Evolutionary conservation across 352 stramenopile species (phyloP), one percentile per base, ranked within the genome.

Genomic region (Pythium chondricola): DNA sequence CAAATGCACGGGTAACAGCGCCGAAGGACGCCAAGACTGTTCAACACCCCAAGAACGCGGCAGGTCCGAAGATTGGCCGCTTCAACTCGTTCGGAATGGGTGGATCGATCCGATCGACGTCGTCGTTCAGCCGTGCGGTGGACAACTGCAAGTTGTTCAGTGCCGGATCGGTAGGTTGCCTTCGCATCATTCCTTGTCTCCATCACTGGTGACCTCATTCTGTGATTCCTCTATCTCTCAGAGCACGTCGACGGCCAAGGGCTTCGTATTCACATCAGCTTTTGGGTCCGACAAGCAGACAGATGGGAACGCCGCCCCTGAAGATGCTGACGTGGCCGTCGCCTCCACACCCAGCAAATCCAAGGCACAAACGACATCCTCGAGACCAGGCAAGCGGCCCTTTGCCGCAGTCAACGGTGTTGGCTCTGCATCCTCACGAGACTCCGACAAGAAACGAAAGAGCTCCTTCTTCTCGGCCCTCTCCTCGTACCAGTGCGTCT

Each of bases 201-300:
- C 11, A 18, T 49, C 6, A 51, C 29, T 25, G 10, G 9, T 29
- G 0, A 25, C 56, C 22, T 10, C 22, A 49, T 29, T 25, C 17
- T 48, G 16, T 42, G 37, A n/a, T 22, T 35, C 4, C 48, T 31
- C 18, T 31, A 9, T 13, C 3, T 33, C 31, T 35, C 26, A 52
- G 48, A 24, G 40, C 2, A 43, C 31, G 2, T 41, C 42, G 11
- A 56, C 38, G 7, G 68, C 67, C 42, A 92, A 92, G 42, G 75
- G 74, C 5, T 92, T 92, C 51, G 75, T 92, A 6, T 92, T 92
- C 54, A 88, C 78, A 2, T 82, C 77, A n/a, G n/a, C n/a, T 0
- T 81, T 83, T 24, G 76, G 62, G 39, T 69, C 67, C 0, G 68
- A 85, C 40, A 39, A 46, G 9, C 39, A 46, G 11, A 51, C 77